Evolutionary conservation across 1,284 basidiomycete species (phyloP).

Genomic region (Irpex sp.): DNA sequence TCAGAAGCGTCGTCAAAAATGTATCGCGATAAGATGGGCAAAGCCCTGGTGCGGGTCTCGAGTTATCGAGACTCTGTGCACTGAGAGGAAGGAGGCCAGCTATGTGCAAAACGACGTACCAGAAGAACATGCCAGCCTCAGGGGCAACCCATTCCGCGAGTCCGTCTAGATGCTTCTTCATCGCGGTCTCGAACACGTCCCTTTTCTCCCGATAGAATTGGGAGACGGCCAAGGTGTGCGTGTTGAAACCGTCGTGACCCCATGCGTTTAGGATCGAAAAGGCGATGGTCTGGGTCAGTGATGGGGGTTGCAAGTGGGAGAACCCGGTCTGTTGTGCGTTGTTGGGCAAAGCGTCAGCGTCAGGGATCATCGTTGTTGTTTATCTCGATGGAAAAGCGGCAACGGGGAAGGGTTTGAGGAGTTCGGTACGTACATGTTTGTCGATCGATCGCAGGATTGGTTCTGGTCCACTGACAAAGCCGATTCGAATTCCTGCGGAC

Average conservation of each 20-base stretch:
- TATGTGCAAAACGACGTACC: constrained; percentile 46
- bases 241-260: constrained; percentile 76
- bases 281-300: constrained; percentile 77
- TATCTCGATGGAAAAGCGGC: constrained; percentile 2
- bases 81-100: neutral
- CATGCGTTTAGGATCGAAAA: constrained; percentile 73
- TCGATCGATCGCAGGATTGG: constrained; percentile 76
- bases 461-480: constrained; percentile 81
- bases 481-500: constrained; percentile 78
- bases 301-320: constrained; percentile 78
- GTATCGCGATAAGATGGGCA: constrained; percentile 1
- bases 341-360: constrained; percentile 9
- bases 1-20: neutral
- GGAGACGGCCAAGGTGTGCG: constrained; percentile 73
- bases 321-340: constrained; percentile 48
- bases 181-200: constrained; percentile 77
- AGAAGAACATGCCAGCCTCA: constrained; percentile 90
- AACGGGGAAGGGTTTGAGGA: neutral
- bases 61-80: neutral
- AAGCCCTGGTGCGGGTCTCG: constrained; percentile 5
- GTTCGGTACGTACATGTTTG: constrained; percentile 47
- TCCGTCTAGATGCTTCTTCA: constrained; percentile 71
- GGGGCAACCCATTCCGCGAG: constrained; percentile 84
- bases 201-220: constrained; percentile 80
- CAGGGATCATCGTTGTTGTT: constrained; percentile 10